phyloP scores from a whole-genome alignment of 768 basidiomycete species.

The Boletus speciosus region DNA sequence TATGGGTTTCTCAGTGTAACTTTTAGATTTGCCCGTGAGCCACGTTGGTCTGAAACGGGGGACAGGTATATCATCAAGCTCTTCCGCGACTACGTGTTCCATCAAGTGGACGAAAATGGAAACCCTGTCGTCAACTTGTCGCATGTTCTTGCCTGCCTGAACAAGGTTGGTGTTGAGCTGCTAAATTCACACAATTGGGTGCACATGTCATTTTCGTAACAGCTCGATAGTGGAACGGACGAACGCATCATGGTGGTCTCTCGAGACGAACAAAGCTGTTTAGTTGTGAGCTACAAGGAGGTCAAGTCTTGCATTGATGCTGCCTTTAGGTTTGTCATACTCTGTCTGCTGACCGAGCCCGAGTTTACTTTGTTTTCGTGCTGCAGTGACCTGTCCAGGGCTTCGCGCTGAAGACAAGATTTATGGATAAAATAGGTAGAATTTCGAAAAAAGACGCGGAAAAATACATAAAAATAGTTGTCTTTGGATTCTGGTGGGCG shows the following conservation, averaged over 20 bases:
- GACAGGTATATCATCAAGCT: slow-evolving; percentile 98
- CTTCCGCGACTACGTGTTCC: slow-evolving; percentile 97
- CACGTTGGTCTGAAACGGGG: slow-evolving; percentile 97
- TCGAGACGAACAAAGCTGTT: slow-evolving; percentile 92
- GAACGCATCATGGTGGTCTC: slow-evolving; percentile 94
- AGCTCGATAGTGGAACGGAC: slow-evolving; percentile 92
- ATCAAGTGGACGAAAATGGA: slow-evolving; percentile 90
- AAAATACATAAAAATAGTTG: slow-evolving; percentile 40
- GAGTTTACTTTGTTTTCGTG: not conserved
- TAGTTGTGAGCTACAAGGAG: slow-evolving; percentile 91
- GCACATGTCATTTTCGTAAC: not conserved
- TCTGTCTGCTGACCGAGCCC: not conserved
- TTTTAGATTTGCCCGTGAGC: slow-evolving; percentile 90
- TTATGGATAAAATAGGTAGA: slow-evolving; percentile 57
- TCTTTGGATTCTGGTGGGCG: not conserved
- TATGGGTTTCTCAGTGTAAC: not conserved
- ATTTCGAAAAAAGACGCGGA: slow-evolving; percentile 61
- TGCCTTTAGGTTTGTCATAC: slow-evolving; percentile 65
- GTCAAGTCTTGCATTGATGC: slow-evolving; percentile 81
- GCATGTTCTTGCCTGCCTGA: slow-evolving; percentile 88
- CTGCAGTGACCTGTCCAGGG: slow-evolving; percentile 45
- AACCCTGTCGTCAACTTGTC: slow-evolving; percentile 86
- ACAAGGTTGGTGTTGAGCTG: slow-evolving; percentile 61
- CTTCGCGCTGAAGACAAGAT: slow-evolving; percentile 19
- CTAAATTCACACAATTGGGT: not conserved